phyloP scores from a whole-genome alignment of 306 rosid genomes.

The Fragaria iinumae region DNA sequence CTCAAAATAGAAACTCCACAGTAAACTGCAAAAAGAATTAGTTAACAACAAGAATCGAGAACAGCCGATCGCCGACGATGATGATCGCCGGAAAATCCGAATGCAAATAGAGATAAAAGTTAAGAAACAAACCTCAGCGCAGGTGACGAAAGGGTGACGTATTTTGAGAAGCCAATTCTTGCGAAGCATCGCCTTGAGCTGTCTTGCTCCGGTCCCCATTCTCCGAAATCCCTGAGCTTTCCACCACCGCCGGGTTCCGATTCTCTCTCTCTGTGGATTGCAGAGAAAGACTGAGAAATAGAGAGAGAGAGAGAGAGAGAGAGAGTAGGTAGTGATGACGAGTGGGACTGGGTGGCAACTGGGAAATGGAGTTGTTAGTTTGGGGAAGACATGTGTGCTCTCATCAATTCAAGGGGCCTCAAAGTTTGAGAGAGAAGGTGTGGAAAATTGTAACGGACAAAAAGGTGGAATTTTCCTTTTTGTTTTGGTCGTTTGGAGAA shows the following conservation, averaged over 20 bases:
- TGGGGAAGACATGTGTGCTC: not conserved
- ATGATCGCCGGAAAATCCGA: not conserved
- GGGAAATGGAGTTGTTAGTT: not conserved
- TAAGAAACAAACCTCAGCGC: slow-evolving; percentile 59
- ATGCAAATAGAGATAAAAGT: not conserved
- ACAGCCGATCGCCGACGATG: not conserved
- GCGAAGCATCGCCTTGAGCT: slow-evolving; percentile 86
- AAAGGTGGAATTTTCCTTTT: not conserved
- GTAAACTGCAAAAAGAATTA: not conserved
- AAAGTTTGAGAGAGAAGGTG: not conserved
- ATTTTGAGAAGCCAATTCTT: slow-evolving; percentile 95
- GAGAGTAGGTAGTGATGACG: not conserved
- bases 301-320: not conserved
- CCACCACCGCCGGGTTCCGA: not conserved
- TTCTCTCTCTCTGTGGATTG: not conserved
- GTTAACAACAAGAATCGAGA: not conserved
- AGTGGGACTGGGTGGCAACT: not conserved
- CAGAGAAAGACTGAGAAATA: no score
- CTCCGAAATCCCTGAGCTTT: not conserved
- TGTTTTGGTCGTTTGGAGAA: not conserved
- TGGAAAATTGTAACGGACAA: not conserved
- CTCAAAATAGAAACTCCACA: not conserved
- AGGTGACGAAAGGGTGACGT: slow-evolving; percentile 81
- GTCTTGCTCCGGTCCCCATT: slow-evolving; percentile 70
- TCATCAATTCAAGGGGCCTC: not conserved